A percentile compares a stretch with the other conserved stretches of the same genome.
These are phyloP conservation scores for Dothideomycetidae sp. DNA, from an alignment of 2,329 filamentous ascomycete species.

Conservation along the genomic window DNA sequence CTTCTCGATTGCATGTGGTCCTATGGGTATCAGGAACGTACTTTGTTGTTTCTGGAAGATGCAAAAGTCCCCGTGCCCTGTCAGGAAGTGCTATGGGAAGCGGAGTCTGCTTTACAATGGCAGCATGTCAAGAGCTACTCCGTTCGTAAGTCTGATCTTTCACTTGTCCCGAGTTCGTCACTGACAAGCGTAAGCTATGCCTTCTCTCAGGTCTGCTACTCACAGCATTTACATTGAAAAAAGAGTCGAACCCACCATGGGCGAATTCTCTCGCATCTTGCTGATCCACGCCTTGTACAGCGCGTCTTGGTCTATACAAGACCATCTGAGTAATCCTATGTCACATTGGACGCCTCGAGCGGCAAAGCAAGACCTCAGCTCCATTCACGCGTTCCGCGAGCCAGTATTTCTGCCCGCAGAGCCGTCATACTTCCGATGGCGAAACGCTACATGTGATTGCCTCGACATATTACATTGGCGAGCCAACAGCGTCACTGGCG, in stretches of 20 bases:
- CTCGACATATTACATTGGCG: constrained; percentile 46
- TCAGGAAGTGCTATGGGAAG: constrained; percentile 18
- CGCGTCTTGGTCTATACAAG: constrained; percentile 35
- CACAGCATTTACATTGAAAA: constrained; percentile 38
- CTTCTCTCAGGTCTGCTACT: constrained; percentile 29
- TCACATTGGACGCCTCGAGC: constrained; percentile 24
- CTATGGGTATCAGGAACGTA: constrained; percentile 14
- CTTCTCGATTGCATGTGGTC: constrained; percentile 16
- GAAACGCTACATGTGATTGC: constrained; percentile 33
- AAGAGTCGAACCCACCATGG: constrained; percentile 28
- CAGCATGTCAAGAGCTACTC: constrained; percentile 10
- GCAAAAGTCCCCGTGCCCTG: constrained; percentile 16
- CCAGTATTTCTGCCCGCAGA: constrained; percentile 34
- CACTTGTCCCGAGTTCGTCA: background rate
- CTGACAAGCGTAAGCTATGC: constrained; percentile 6
- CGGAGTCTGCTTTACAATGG: constrained; percentile 15
- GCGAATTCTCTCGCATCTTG: constrained; percentile 36
- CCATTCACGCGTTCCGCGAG: constrained; percentile 10
- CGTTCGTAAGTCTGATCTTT: constrained; percentile 8
- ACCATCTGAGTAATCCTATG: constrained; percentile 31
- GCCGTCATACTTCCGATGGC: constrained; percentile 35
- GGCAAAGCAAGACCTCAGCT: constrained; percentile 8
- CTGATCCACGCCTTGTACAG: constrained; percentile 38
- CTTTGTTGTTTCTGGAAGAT: constrained; percentile 12
- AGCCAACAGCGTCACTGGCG: constrained; percentile 38